Percentiles rank a stretch among this genome's conserved stretches.
Evolutionary conservation across 129 eudicot genomes (phyloP).

Genomic region (Centrapalus pauciflorus): DNA sequence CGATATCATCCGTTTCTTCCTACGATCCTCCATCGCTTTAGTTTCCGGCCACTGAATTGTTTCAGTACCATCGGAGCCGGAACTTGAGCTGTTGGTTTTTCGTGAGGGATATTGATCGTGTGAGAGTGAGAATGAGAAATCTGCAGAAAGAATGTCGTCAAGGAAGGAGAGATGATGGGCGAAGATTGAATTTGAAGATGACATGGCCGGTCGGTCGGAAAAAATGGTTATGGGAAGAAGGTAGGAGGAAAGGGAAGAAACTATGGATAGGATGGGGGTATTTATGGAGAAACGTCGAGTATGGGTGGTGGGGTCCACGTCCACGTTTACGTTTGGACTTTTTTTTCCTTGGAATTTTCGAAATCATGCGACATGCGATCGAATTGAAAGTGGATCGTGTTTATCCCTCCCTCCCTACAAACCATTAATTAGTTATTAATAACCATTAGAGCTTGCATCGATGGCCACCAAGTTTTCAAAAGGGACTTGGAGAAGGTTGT

Average conservation of each 20-base stretch:
- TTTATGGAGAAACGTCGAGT: slow-evolving; percentile 5
- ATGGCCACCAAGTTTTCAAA: too few species aligned
- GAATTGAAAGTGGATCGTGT: too few species aligned
- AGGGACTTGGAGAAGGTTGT: too few species aligned
- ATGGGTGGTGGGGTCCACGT: slow-evolving; percentile 1
- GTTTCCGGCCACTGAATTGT: not conserved
- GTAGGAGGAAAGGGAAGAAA: slow-evolving; percentile 35
- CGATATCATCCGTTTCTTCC: slow-evolving; percentile 63
- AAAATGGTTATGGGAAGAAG: slow-evolving; percentile 7
- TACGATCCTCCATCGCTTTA: slow-evolving; percentile 31
- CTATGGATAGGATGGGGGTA: slow-evolving; percentile 11
- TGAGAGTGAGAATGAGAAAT: too few species aligned
- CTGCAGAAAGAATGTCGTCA: slow-evolving; percentile 22
- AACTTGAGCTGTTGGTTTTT: slow-evolving; percentile 11
- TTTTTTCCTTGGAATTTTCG: too few species aligned
- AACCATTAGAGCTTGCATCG: too few species aligned
- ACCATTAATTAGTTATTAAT: too few species aligned
- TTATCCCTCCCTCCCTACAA: too few species aligned
- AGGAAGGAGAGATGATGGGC: slow-evolving; percentile 12
- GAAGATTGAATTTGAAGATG: slow-evolving; percentile 10
- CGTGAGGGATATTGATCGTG: slow-evolving; percentile 7
- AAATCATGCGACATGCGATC: too few species aligned
- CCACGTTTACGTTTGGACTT: too few species aligned
- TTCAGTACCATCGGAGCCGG: slow-evolving; percentile 16
- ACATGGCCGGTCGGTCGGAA: slow-evolving; percentile 4